These are phyloP conservation scores for Bolboschoenoplectus hybrid DNA, from an alignment of 202 grass and related monocot species.

Conservation along the genomic window DNA sequence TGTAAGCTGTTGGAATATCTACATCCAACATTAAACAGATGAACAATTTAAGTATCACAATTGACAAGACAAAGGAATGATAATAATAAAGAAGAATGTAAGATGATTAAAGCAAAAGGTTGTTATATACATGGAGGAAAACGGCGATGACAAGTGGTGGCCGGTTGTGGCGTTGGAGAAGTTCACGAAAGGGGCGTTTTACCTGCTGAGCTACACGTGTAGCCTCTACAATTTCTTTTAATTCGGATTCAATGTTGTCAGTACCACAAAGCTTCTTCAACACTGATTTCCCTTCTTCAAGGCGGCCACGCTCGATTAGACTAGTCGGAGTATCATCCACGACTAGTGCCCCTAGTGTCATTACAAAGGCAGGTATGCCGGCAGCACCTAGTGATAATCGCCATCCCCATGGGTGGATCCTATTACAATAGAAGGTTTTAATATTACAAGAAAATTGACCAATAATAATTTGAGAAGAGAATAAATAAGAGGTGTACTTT, in stretches of 20 bases:
- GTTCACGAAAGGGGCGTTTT: slow-evolving; percentile 35
- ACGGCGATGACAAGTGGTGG: slow-evolving; percentile 39
- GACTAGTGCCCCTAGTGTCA: slow-evolving; percentile 35
- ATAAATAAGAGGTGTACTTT: slow-evolving; percentile 39
- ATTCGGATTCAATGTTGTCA: slow-evolving; percentile 39
- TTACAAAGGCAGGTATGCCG: slow-evolving; percentile 25
- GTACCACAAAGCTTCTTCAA: slow-evolving; percentile 37
- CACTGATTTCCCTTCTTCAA: slow-evolving; percentile 41
- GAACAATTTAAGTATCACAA: slow-evolving; percentile 22
- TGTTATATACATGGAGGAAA: slow-evolving; percentile 44
- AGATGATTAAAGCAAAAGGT: neutral
- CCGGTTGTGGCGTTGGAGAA: slow-evolving; percentile 33
- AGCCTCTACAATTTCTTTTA: slow-evolving; percentile 41
- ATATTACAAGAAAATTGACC: slow-evolving; percentile 5
- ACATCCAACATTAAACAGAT: slow-evolving; percentile 28
- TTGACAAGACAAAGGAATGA: neutral
- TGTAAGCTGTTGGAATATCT: slow-evolving; percentile 55
- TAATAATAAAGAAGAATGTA: slow-evolving; percentile 11
- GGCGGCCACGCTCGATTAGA: slow-evolving; percentile 33
- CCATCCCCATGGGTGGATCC: slow-evolving; percentile 45
- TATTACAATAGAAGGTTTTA: slow-evolving; percentile 34
- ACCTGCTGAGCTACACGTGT: slow-evolving; percentile 26
- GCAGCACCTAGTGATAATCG: slow-evolving; percentile 33
- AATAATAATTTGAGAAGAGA: neutral
- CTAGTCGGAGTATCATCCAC: slow-evolving; percentile 41